phyloP scores from a whole-genome alignment of 768 basidiomycete species.

The Mycena belliarum region DNA sequence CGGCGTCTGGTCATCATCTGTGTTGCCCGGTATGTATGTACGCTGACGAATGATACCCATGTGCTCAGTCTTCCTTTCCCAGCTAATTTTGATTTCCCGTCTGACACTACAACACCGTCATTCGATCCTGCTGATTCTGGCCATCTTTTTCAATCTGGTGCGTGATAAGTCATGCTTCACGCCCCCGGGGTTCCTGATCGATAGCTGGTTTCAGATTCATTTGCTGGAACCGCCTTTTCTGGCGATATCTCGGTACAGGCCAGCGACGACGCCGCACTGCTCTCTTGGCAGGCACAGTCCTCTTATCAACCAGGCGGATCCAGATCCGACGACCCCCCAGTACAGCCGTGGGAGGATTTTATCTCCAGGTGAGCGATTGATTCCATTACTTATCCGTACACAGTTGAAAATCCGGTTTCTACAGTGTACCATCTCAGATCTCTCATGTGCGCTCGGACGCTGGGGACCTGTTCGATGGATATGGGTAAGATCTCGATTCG shows the following conservation, averaged over 20 bases:
- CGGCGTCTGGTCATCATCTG: not conserved
- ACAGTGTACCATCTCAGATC: not conserved
- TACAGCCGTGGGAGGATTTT: slow-evolving; percentile 8
- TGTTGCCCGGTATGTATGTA: not conserved
- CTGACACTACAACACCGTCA: not conserved
- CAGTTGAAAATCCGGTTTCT: not conserved
- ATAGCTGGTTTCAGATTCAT: slow-evolving; percentile 2
- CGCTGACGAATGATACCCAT: not conserved
- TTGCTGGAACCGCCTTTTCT: not conserved
- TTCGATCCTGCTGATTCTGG: not conserved
- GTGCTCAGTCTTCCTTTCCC: not conserved
- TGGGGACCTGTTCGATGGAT: not conserved
- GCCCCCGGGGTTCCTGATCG: not conserved
- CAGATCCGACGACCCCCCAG: not conserved
- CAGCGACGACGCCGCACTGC: not conserved
- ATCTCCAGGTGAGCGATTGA: not conserved
- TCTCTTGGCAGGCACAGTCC: not conserved
- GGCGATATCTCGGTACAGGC: not conserved
- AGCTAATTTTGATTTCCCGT: not conserved
- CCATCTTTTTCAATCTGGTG: not conserved
- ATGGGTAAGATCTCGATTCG: not conserved
- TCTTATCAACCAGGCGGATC: not conserved
- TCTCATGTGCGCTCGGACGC: not conserved
- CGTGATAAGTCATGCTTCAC: not conserved
- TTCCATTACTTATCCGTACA: not conserved